Evolutionary conservation across 495 filamentous ascomycete genomes (phyloP), one percentile per base, ranked within the genome.

Genomic region (Tricharina praecox): DNA sequence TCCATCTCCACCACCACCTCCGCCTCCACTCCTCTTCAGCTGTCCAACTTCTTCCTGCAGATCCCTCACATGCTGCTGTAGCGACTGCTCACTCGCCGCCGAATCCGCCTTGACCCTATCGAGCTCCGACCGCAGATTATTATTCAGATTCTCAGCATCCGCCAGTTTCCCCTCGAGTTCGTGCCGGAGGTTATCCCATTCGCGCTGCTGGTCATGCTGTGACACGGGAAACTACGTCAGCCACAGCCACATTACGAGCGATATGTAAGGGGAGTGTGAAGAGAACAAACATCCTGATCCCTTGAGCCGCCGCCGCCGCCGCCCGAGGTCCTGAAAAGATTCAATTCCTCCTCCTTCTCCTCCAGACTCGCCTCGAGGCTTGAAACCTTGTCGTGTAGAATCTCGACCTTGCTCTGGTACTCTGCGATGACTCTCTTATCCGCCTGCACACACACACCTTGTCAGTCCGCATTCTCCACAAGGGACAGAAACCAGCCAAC

Each of bases 131-230:
- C 80, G 78, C 32, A 96, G 62, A 13, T 79, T 79, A 9, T 73
- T 73, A 52, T 86, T 90, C 23, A 93, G 64, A 39, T 73, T 74
- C 58, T 88, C 77, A 1, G 83, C 82, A 54, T 88, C 73, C 5
- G 70, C 66, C n/a, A 95, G 68, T 60, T 82, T 85, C 40, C 64
- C 70, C 63, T 96, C 88, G 34, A 97, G 69, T 34, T 75, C 71
- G n/a, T 63, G 62, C 43, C 78, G 80, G 11, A 88, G 52, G 42
- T 81, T 75, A 16, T 79, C 72, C 81, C 79, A 94, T 55, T 84
- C 77, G 51, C 78, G 66, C 54, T 70, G 73, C 46, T 75, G 68
- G 59, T 53, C 52, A n/a, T n/a, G n/a, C n/a, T n/a, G n/a, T n/a
- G n/a, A n/a, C n/a, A n/a, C n/a, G n/a, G n/a, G n/a, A n/a, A n/a